Evolutionary conservation across 2,329 filamentous ascomycete genomes (phyloP).

Genomic region (Botrytis porri): DNA sequence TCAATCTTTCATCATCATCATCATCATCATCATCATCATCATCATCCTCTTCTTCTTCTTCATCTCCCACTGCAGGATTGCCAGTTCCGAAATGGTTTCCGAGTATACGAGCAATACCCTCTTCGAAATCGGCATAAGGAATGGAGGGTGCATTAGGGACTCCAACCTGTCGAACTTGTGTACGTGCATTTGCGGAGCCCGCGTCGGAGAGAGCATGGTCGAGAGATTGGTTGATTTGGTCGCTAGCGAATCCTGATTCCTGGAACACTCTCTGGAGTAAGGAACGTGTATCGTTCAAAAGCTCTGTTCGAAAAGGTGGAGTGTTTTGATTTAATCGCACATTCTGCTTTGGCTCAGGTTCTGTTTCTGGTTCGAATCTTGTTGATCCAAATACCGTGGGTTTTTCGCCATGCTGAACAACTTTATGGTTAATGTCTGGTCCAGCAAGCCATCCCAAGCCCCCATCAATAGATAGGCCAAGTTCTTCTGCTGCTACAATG

Average conservation of each 20-base stretch:
- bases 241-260: conserved; percentile 32
- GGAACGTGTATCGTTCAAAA: not conserved
- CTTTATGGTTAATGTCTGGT: conserved; percentile 53
- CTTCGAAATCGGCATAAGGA: conserved; percentile 8
- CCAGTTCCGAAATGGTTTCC: not conserved
- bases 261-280: conserved; percentile 28
- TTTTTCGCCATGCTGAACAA: conserved; percentile 41
- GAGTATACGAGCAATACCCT: not conserved
- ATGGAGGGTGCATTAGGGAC: not conserved
- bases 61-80: not conserved
- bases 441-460: conserved; percentile 66
- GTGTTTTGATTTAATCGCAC: too few relatives aligned
- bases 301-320: not conserved
- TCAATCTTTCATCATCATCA: not conserved
- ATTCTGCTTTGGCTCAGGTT: conserved; percentile 29
- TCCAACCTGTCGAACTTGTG: not conserved
- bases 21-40: not conserved
- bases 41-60: not conserved
- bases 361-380: conserved; percentile 38
- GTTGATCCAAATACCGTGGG: conserved; percentile 47
- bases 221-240: conserved; percentile 20
- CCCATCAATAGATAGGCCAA: conserved; percentile 66
- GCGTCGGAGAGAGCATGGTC: not conserved
- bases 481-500: conserved; percentile 54
- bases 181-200: conserved; percentile 23